Evolutionary conservation across 2,329 filamentous ascomycete genomes (phyloP).

Genomic region (Tolypocladium capitatum): DNA sequence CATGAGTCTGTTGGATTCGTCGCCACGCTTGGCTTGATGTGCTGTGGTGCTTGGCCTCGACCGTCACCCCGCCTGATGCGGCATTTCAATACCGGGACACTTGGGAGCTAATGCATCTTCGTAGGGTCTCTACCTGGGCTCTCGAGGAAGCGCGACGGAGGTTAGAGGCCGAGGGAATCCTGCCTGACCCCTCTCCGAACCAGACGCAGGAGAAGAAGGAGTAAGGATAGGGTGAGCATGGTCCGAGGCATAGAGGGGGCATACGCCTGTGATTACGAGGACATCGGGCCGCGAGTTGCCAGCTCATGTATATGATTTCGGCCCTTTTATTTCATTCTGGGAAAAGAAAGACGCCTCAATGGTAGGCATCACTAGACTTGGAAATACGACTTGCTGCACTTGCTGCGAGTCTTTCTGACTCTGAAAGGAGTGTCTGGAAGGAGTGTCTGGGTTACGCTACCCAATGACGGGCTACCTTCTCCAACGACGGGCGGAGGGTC

Average conservation of each 20-base stretch:
- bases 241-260: constrained; percentile 1
- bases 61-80: neutral
- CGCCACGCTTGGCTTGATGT: neutral
- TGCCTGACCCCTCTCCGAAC: constrained; percentile 56
- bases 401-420: neutral
- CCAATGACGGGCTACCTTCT: no score
- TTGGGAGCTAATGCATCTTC: neutral
- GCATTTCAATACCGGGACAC: neutral
- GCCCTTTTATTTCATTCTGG: constrained; percentile 9
- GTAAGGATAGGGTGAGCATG: constrained; percentile 9
- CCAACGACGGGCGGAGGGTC: neutral
- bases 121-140: constrained; percentile 97
- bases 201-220: constrained; percentile 39
- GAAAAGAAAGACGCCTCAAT: constrained; percentile 16
- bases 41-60: neutral
- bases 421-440: neutral
- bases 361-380: constrained; percentile 17
- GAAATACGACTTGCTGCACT: neutral
- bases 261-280: neutral
- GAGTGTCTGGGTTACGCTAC: neutral
- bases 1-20: neutral
- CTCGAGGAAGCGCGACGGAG: constrained; percentile 90
- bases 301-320: constrained; percentile 19
- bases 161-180: constrained; percentile 89
- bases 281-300: neutral